Evolutionary conservation across 495 filamentous ascomycete species (phyloP), one percentile per base, ranked within the genome.

Genomic region (Glutinoglossum americanum): DNA sequence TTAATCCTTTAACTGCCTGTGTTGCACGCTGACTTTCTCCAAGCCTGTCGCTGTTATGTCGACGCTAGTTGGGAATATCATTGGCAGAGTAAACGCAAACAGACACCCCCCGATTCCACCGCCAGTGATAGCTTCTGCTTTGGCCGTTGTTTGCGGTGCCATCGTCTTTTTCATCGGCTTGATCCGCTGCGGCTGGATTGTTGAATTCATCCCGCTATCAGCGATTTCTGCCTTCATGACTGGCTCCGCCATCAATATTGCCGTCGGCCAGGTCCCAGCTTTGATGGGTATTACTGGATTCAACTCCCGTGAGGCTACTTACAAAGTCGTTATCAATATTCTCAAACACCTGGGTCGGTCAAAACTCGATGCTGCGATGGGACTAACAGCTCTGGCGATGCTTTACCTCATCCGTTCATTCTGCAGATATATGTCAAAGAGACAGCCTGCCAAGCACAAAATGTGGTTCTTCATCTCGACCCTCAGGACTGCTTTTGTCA

Each of bases 181-280:
- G 5, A 69, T 83, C 44, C 79, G 89, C 11, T 75, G 82, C 33
- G 92, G 92, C 19, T 94, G 89, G 78, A 85, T 99, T 30, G 93
- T 97, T 17, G 92, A 98, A 60, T 83, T 97, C 64, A 98, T 98
- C 66, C 83, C 92, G 0, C 77, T 98, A 32, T 80, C 87, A 0
- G 84, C 92, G 0, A 93, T 97, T 55, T 87, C 85, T 9, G 89
- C 92, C 3, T 98, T 94, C 78, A 97, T 99, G 89, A 97, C 92
- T 1, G 92, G 92, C 7, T 94, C 92, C 0, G 93, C 92, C 27
- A 71, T 99, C 68, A 94, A 80, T 64, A 99, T 99, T 65, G 80
- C 80, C 35, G 75, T 80, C 45, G 90, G 92, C n/a, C 92, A 99
- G 70, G 76, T 96, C 30, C 80, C 85, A 0, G 76, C 76, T 9